Evolutionary conservation across 225 moss, liverwort and hornwort genomes (phyloP).

Genomic region (Sphagnum tenellum): DNA sequence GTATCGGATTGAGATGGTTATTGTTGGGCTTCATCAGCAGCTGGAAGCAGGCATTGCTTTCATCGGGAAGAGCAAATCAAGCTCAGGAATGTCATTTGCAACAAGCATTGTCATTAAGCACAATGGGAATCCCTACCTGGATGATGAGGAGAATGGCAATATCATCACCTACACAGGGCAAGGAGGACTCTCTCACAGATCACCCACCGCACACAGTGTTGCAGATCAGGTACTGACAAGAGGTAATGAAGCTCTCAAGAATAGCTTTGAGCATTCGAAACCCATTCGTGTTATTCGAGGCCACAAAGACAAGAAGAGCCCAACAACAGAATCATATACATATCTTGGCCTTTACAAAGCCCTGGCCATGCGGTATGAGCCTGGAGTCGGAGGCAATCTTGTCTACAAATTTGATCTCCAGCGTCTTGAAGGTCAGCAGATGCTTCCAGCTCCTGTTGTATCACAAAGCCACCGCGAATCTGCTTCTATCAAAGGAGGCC

Average conservation of each 20-base stretch:
- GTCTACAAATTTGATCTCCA: constrained; percentile 7
- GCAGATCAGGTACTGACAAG: constrained; percentile 7
- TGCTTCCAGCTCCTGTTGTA: too few species aligned
- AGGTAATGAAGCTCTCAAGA: constrained; percentile 8
- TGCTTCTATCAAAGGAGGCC: too few species aligned
- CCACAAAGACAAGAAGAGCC: constrained; percentile 1
- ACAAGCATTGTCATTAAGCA: constrained; percentile 11
- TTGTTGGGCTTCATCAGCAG: constrained; percentile 9
- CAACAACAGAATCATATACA: constrained; percentile 7
- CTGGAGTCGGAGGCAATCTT: constrained; percentile 1
- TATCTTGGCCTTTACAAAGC: constrained; percentile 9
- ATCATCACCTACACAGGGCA: constrained; percentile 9
- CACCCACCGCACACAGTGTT: not conserved
- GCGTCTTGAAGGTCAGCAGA: constrained; percentile 3
- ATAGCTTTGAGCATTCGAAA: constrained; percentile 5
- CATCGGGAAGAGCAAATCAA: constrained; percentile 4
- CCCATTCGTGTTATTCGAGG: constrained; percentile 6
- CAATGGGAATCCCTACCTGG: constrained; percentile 1
- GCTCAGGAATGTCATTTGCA: constrained; percentile 4
- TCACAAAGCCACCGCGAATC: too few species aligned
- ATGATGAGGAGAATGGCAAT: constrained; percentile 5
- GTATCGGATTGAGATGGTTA: constrained; percentile 10
- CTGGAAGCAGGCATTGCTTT: constrained; percentile 6
- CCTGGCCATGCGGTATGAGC: constrained; percentile 7
- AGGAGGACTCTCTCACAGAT: not conserved